Percentiles rank a stretch among this genome's conserved stretches.
Evolutionary conservation across 495 filamentous ascomycete genomes (phyloP).

Genomic region (Physcia stellaris): DNA sequence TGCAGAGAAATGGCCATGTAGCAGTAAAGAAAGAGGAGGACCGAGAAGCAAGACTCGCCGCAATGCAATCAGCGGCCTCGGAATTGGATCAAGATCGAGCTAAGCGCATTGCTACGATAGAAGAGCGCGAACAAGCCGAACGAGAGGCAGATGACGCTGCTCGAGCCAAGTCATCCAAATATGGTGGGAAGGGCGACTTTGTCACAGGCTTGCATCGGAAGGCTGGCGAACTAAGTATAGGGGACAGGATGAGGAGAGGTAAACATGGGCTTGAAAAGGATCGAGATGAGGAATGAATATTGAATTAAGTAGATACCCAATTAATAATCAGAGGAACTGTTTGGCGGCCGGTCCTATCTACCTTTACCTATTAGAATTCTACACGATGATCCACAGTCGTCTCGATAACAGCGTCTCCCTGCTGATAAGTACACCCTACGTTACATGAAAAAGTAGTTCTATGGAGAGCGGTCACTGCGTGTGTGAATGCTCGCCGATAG

Average conservation of each 20-base stretch:
- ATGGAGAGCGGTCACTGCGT: too few relatives aligned
- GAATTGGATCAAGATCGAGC: conserved; percentile 64
- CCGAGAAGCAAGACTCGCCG: conserved; percentile 51
- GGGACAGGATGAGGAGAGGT: conserved; percentile 41
- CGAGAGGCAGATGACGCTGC: conserved; percentile 49
- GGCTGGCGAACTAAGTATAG: conserved; percentile 42
- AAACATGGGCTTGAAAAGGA: conserved; percentile 30
- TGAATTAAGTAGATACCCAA: not conserved
- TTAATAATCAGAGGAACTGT: not conserved
- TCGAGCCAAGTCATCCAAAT: conserved; percentile 41
- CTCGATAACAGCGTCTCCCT: too few relatives aligned
- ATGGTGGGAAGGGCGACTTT: conserved; percentile 50
- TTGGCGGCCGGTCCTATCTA: not conserved
- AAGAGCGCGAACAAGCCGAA: conserved; percentile 47
- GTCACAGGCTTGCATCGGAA: conserved; percentile 43
- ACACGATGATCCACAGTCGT: too few relatives aligned
- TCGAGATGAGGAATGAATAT: not conserved
- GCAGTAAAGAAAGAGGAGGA: conserved; percentile 22
- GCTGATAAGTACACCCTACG: too few relatives aligned
- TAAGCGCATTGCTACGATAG: conserved; percentile 53
- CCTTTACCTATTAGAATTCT: not conserved
- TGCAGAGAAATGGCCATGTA: too few relatives aligned
- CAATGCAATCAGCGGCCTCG: conserved; percentile 77
- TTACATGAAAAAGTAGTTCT: too few relatives aligned
- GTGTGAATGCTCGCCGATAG: too few relatives aligned